A percentile compares a stretch with the other conserved stretches of the same genome.
Evolutionary conservation across 2,329 filamentous ascomycete species (phyloP).

Genomic region (Thelonectria rubi): DNA sequence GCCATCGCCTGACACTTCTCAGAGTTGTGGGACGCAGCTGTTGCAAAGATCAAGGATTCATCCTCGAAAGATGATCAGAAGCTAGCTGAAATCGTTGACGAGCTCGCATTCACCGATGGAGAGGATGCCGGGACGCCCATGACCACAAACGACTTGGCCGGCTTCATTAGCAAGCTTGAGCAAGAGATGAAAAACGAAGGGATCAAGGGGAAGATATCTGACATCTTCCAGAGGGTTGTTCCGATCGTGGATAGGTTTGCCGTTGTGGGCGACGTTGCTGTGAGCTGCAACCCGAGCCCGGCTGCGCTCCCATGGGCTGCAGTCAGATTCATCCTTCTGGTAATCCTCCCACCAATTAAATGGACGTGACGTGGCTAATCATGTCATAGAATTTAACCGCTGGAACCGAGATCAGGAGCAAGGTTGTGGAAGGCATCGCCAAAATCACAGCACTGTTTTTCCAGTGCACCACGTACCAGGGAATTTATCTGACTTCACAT

Average conservation of each 20-base stretch:
- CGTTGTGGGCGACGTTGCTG: neutral
- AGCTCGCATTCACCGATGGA: no score
- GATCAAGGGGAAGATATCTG: no score
- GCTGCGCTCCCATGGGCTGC: neutral
- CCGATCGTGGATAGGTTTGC: neutral
- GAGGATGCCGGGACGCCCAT: no score
- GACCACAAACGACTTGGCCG: no score
- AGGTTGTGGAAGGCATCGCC: conserved; percentile 4
- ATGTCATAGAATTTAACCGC: neutral
- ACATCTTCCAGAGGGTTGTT: neutral
- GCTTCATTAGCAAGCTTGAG: no score
- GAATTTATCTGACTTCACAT: conserved; percentile 4
- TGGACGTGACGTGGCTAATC: no score
- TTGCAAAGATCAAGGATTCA: no score
- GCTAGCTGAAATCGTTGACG: no score
- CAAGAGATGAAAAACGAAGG: no score
- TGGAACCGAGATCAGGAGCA: neutral
- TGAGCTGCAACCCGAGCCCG: neutral
- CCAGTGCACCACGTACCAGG: conserved; percentile 11
- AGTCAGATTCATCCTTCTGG: neutral
- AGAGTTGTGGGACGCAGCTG: no score
- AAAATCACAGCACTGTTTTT: neutral
- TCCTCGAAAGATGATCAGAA: no score
- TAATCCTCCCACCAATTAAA: neutral
- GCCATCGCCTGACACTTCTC: no score